phyloP scores from a whole-genome alignment of 208 protist genomes.

The Crithidia bombi region DNA sequence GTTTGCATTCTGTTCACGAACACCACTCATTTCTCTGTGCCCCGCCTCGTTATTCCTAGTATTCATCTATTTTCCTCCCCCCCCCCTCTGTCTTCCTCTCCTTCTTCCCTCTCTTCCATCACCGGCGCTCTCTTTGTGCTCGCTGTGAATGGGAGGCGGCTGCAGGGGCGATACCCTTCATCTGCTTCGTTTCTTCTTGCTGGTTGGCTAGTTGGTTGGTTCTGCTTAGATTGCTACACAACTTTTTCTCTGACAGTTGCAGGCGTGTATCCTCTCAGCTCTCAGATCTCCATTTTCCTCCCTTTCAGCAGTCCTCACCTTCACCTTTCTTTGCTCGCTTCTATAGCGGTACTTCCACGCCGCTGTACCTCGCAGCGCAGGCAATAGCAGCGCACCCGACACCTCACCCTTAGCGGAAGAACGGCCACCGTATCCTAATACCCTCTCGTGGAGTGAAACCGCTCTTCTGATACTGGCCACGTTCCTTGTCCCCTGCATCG shows the following conservation, averaged over 20 bases:
- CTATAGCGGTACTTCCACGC: conserved; percentile 6
- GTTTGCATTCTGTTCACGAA: no score
- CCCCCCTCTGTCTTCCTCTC: background rate
- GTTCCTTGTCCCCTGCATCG: background rate
- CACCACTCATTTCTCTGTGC: no score
- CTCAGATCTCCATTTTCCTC: conserved; percentile 1
- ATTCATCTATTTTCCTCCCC: background rate
- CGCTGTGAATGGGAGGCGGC: no score
- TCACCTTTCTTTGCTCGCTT: conserved; percentile 7
- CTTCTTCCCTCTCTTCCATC: background rate
- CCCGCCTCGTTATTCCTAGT: no score
- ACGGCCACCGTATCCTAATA: background rate
- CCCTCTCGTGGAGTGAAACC: background rate
- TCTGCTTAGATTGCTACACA: conserved; percentile 18
- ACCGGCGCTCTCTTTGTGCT: background rate
- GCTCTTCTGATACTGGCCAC: background rate
- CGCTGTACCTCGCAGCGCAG: background rate
- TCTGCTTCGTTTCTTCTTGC: conserved; percentile 3
- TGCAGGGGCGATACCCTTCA: no score
- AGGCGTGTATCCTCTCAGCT: conserved; percentile 2
- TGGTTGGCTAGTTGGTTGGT: conserved; percentile 10
- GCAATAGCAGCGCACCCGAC: background rate
- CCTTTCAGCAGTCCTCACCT: conserved; percentile 9
- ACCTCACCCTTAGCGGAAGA: background rate
- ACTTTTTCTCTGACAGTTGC: conserved; percentile 5